Evolutionary conservation across 2,329 filamentous ascomycete species (phyloP), one percentile per base, ranked within the genome.

Genomic region (Neofusicoccum sp.): DNA sequence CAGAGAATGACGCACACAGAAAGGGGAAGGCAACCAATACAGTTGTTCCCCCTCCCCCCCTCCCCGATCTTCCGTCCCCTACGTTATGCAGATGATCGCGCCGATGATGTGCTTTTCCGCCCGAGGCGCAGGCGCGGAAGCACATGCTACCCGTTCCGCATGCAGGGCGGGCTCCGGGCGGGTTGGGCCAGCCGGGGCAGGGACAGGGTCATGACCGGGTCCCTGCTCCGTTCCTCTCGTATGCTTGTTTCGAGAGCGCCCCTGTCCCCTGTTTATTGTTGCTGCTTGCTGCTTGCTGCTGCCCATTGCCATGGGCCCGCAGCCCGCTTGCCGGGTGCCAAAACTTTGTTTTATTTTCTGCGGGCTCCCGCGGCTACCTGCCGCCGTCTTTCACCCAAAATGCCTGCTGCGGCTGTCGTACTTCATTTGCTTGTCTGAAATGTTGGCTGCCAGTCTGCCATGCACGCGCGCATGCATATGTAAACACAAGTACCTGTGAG

Each of bases 31-130:
- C 54, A 22, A 31, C 54, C 29, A 58, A 58, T 58, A 28, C 54
- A 28, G 6, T 14, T 7, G 43, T 28, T n/a, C 33, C 22, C 34
- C 48, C 14, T 28, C n/a, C 37, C n/a, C 3, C 22, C 22, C 11
- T 11, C 28, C 54, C 54, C 54, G 54, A 37, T 28, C 41, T 28
- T 58, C 54, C 41, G 33, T 45, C 33, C 9, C 31, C 41, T 11
- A 41, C 41, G 9, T 47, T n/a, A 58, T 45, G 54, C 54, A 44
- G 39, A 58, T 58, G 54, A 58, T 58, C 54, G 54, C 54, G n/a
- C 54, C 54, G 54, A 58, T 58, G 54, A 47, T 58, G 37, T 56
- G 52, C 39, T 56, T 7, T 29, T 12, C 37, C 50, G 47, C 36
- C 54, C 54, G 31, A 47, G 41, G 31, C 54, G 41, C 41, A 58